Base-by-base conservation (phyloP, 352 stramenopile species). In the Pythium vanterpoolii region DNA sequence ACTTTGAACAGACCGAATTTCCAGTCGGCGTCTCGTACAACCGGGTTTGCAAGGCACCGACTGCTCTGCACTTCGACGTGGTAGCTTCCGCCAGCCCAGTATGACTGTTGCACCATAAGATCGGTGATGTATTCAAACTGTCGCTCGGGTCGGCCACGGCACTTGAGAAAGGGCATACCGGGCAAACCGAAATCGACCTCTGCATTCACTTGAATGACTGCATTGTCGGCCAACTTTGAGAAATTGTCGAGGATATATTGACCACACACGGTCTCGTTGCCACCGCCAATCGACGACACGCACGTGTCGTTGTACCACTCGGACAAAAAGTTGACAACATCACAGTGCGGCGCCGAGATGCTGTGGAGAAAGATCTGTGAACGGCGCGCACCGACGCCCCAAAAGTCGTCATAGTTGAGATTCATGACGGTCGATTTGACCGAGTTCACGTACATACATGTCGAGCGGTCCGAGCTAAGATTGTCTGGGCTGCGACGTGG, bases 111-210 rank as follows among this genome's bases (percentile, higher is more conserved):
- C 11, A 75, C 49, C 27, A 77, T 61, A 39, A 76, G 43, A 30
- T 77, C 72, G 11, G 66, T 68, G n/a, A 75, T 67, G 50, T 62
- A 72, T 38, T 68, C 31, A 40, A 80, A 77, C 27, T n/a, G 31
- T 4, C 38, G 40, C 18, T 65, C 47, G 5, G 66, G 66, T 0
- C 66, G 62, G 3, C 57, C 56, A 9, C 36, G 55, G 33, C 69
- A 79, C 40, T 68, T 69, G 23, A 77, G 53, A 38, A 77, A 71
- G 0, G 69, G 66, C 28, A 57, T 31, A 8, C 66, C 69, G 8
- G 46, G 51, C 18, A 36, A 53, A 8, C 69, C 66, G 60, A 71
- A 71, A 36, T 75, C 69, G 4, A 56, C 31, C n/a, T 65, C 49
- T 5, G 54, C 49, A 18, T 60, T 61, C 18, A 63, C 54, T 53